Percentiles rank a stretch among this genome's conserved stretches.
phyloP scores from a whole-genome alignment of 306 rosid species.

The Luffa acutangula region DNA sequence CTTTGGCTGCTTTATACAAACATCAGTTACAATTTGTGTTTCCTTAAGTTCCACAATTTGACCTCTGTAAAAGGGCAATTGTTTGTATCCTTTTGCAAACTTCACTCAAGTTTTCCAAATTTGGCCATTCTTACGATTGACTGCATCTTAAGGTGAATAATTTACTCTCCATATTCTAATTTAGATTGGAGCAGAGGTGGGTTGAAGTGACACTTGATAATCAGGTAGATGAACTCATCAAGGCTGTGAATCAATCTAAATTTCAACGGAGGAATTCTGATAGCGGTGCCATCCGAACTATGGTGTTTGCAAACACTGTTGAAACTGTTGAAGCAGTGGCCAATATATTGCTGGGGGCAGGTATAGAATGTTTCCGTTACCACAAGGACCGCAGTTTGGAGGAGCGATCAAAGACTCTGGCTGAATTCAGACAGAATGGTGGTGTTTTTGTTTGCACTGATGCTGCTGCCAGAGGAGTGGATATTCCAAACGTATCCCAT shows the following conservation, averaged over 20 bases:
- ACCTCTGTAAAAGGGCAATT: not conserved
- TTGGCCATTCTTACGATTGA: not conserved
- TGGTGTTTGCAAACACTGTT: slow-evolving; percentile 88
- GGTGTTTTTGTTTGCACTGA: slow-evolving; percentile 94
- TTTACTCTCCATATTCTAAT: slow-evolving; percentile 1
- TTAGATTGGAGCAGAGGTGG: slow-evolving; percentile 86
- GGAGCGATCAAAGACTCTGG: slow-evolving; percentile 59
- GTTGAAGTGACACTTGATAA: slow-evolving; percentile 62
- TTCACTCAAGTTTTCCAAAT: not conserved
- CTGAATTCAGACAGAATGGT: slow-evolving; percentile 70
- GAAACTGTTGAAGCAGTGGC: slow-evolving; percentile 89
- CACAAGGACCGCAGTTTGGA: slow-evolving; percentile 84
- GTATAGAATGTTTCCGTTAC: slow-evolving; percentile 62
- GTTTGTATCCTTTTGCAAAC: not conserved
- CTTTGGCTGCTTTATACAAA: not conserved
- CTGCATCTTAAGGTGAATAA: not conserved
- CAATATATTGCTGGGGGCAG: slow-evolving; percentile 44
- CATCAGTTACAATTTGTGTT: not conserved
- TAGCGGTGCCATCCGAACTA: slow-evolving; percentile 46
- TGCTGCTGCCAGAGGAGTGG: slow-evolving; percentile 94
- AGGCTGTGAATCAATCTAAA: slow-evolving; percentile 49
- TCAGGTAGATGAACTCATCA: slow-evolving; percentile 78
- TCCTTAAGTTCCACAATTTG: not conserved
- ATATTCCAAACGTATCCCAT: slow-evolving; percentile 79
- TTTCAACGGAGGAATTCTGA: slow-evolving; percentile 30